Conservation (phyloP, 2,329 filamentous ascomycete species). For the Aureobasidium namibiae region DNA sequence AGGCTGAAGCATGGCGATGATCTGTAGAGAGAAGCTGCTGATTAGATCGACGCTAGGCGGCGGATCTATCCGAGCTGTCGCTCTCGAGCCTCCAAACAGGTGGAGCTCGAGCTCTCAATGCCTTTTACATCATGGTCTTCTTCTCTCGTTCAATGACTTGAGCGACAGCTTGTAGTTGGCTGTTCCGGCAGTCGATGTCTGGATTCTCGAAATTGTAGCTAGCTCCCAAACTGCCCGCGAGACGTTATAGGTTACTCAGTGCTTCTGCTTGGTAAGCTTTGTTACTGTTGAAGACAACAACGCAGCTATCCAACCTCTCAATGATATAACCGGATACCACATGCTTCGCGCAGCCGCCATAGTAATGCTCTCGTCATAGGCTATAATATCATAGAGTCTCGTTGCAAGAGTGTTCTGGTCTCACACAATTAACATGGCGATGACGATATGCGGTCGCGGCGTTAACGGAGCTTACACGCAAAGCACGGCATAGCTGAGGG, state of each 20-base stretch:
- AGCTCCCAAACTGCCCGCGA: background rate
- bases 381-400: background rate
- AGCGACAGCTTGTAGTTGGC: no score
- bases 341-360: no score
- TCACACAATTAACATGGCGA: background rate
- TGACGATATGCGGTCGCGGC: background rate
- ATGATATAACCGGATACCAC: background rate
- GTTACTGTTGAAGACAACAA: background rate
- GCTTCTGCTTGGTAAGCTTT: background rate
- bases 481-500: background rate
- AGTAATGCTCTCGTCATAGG: background rate
- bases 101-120: background rate
- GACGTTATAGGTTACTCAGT: no score
- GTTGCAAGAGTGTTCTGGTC: background rate
- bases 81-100: background rate
- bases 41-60: background rate
- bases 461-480: background rate
- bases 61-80: background rate
- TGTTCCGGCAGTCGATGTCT: background rate
- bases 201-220: no score
- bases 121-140: no score
- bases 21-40: constrained; percentile 5
- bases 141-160: no score
- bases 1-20: background rate
- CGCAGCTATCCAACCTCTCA: background rate